These are phyloP conservation scores for Fusarium torulosum DNA, from an alignment of 2,329 filamentous ascomycete genomes.

Conservation along the genomic window DNA sequence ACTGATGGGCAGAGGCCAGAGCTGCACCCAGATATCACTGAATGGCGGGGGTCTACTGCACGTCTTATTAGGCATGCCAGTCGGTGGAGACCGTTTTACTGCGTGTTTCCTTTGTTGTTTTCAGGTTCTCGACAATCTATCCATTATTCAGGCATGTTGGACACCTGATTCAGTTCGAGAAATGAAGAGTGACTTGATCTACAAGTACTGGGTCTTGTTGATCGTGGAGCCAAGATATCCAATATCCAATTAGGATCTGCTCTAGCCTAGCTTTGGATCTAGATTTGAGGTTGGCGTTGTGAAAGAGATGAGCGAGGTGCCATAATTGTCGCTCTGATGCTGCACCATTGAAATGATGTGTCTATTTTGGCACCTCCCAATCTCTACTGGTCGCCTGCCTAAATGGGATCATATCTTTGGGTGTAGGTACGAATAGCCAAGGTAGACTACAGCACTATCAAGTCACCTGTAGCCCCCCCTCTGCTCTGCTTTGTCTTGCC, in stretches of 20 bases:
- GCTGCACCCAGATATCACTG: conserved; percentile 21
- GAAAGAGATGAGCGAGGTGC: conserved; percentile 22
- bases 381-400: conserved; percentile 28
- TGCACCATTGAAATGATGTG: not conserved
- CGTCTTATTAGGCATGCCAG: conserved; percentile 11
- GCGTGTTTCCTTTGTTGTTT: conserved; percentile 18
- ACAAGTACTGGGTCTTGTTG: conserved; percentile 26
- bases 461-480: conserved; percentile 23
- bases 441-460: conserved; percentile 12
- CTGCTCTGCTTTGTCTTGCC: conserved; percentile 19
- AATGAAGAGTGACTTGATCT: conserved; percentile 32
- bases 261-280: conserved; percentile 20
- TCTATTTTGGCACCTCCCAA: conserved; percentile 16
- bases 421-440: not conserved
- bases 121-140: not conserved
- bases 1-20: conserved; percentile 32
- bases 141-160: not conserved
- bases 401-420: conserved; percentile 22
- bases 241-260: conserved; percentile 13
- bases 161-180: conserved; percentile 14
- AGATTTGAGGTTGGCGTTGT: conserved; percentile 7
- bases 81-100: conserved; percentile 19
- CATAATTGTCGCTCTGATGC: conserved; percentile 12
- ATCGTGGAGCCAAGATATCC: conserved; percentile 28
- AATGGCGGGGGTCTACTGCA: conserved; percentile 14